Evolutionary conservation across 2,329 filamentous ascomycete species (phyloP).

Genomic region (Arthrobotrys entomopaga): DNA sequence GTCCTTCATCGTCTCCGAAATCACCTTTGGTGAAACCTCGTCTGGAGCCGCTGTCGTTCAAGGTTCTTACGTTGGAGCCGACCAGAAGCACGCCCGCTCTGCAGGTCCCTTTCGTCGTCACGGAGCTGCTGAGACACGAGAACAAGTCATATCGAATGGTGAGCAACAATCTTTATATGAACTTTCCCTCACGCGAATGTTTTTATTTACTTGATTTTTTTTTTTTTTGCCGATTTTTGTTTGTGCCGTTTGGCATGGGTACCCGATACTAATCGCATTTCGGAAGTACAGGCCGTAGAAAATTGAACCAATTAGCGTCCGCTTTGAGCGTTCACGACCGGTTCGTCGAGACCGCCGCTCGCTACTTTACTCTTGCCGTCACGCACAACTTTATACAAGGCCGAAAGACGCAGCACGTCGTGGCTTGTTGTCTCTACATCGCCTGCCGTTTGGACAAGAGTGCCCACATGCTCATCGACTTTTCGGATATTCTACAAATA

Average conservation of each 20-base stretch:
- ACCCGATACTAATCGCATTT: conserved; percentile 52
- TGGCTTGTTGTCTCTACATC: conserved; percentile 89
- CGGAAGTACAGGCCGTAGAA: conserved; percentile 61
- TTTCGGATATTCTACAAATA: conserved; percentile 83
- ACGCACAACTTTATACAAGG: conserved; percentile 84
- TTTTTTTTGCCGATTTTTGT: too few relatives aligned
- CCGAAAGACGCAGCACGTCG: conserved; percentile 83
- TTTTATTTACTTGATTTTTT: conserved; percentile 53
- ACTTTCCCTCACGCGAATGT: conserved; percentile 20
- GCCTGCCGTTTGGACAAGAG: conserved; percentile 81
- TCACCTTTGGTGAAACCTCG: conserved; percentile 88
- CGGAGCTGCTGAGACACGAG: conserved; percentile 70
- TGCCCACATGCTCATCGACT: conserved; percentile 93
- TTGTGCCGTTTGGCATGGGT: conserved; percentile 34
- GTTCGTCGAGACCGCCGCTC: conserved; percentile 73
- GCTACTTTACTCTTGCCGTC: conserved; percentile 80
- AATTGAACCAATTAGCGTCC: conserved; percentile 67
- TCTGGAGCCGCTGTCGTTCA: conserved; percentile 89
- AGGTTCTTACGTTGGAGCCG: conserved; percentile 85
- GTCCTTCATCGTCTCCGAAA: conserved; percentile 88
- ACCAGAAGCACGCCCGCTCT: conserved; percentile 80
- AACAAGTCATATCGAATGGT: conserved; percentile 69
- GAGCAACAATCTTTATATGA: conserved; percentile 58
- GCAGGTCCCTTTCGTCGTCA: conserved; percentile 69
- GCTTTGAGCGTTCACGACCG: conserved; percentile 70